Evolutionary conservation across 306 rosid species (phyloP).

Genomic region (Cucurbita maxima): DNA sequence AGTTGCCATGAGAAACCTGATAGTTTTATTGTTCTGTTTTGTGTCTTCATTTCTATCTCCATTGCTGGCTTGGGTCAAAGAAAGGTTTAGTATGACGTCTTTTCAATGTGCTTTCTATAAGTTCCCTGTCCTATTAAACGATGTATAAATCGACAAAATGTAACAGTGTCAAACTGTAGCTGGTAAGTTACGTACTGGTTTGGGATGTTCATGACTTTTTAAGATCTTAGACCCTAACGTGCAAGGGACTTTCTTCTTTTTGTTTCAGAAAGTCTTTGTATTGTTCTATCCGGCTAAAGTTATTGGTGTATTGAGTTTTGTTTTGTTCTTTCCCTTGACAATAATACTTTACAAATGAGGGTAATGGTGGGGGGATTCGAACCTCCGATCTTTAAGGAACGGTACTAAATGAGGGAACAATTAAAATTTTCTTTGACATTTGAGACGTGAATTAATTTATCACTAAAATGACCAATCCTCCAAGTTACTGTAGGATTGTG

Average conservation of each 20-base stretch:
- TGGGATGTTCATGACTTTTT: not conserved
- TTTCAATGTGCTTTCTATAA: not conserved
- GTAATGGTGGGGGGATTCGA: not conserved
- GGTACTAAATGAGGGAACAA: not conserved
- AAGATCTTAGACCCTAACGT: not conserved
- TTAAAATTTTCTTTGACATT: not conserved
- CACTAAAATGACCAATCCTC: not conserved
- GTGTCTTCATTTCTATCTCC: not conserved
- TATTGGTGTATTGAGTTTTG: not conserved
- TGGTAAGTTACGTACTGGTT: not conserved
- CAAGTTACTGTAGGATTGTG: not conserved
- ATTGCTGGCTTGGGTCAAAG: not conserved
- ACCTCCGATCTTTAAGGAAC: not conserved
- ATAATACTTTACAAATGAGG: not conserved
- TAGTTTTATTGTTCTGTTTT: not conserved
- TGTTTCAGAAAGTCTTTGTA: not conserved
- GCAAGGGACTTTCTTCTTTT: slow-evolving; percentile 3
- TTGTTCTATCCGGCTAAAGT: not conserved
- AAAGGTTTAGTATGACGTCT: not conserved
- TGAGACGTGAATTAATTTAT: not conserved
- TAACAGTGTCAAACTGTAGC: slow-evolving; percentile 1
- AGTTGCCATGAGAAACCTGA: not conserved
- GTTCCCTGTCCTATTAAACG: not conserved
- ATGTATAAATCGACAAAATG: not conserved
- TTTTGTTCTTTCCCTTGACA: not conserved